Evolutionary conservation across 148 eudicot species (phyloP).

Genomic region (Heliamphora exappendiculata): DNA sequence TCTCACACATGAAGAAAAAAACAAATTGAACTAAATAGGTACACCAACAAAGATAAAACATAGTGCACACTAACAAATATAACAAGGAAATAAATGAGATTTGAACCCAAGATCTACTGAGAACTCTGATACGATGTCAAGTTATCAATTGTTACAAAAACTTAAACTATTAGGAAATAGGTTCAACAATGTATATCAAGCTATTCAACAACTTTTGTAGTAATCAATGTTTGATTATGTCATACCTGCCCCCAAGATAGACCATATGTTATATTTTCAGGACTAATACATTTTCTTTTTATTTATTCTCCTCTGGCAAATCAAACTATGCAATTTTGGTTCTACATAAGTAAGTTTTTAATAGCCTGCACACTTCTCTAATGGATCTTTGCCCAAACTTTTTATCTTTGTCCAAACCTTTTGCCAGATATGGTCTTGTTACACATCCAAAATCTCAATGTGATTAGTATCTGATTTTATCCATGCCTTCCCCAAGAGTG

Average conservation of each 20-base stretch:
- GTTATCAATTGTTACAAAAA: too few species aligned
- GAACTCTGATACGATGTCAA: too few species aligned
- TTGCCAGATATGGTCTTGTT: too few species aligned
- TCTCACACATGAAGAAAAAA: too few species aligned
- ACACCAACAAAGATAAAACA: too few species aligned
- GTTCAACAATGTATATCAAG: too few species aligned
- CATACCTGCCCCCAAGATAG: background rate
- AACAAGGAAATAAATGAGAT: too few species aligned
- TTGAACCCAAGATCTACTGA: too few species aligned
- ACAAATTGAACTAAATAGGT: too few species aligned
- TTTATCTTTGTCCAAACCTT: background rate
- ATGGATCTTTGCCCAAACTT: background rate
- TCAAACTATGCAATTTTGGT: background rate
- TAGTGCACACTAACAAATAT: too few species aligned
- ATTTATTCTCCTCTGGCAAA: background rate
- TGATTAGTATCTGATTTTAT: background rate
- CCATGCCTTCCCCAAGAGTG: background rate
- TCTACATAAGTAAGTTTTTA: background rate
- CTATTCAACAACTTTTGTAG: too few species aligned
- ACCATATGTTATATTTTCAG: background rate
- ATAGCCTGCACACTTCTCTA: background rate
- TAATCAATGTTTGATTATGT: background rate
- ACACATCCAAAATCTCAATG: background rate
- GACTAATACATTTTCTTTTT: background rate
- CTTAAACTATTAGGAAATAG: too few species aligned